phyloP scores from a whole-genome alignment of 148 eudicot genomes.

The Vaccinium myrtillus region DNA sequence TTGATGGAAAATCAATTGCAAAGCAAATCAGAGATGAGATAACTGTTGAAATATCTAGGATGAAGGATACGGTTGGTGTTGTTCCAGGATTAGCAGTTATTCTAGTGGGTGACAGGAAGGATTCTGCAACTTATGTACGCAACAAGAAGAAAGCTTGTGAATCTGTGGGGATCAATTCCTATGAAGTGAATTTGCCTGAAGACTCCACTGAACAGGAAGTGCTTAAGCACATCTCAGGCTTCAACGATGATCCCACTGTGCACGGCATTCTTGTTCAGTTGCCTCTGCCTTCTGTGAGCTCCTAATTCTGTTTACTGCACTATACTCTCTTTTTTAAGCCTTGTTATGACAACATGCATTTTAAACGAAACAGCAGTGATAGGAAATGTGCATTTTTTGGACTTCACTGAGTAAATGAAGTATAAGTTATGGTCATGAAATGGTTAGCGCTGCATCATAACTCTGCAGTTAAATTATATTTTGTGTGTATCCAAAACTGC shows the following conservation, averaged over 20 bases:
- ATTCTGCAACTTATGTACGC: slow-evolving; percentile 88
- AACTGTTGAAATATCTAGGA: slow-evolving; percentile 59
- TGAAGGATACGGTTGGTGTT: slow-evolving; percentile 73
- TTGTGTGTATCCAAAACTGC: background rate
- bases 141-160: slow-evolving; percentile 94
- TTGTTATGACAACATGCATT: background rate
- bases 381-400: background rate
- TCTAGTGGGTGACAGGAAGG: slow-evolving; percentile 89
- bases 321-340: background rate
- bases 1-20: slow-evolving; percentile 79
- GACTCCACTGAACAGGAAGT: slow-evolving; percentile 71
- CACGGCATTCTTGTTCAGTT: slow-evolving; percentile 95
- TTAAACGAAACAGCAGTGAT: background rate
- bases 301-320: slow-evolving; percentile 11
- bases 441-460: background rate
- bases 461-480: background rate
- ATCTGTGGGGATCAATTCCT: slow-evolving; percentile 74
- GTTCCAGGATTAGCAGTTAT: slow-evolving; percentile 95
- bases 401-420: background rate
- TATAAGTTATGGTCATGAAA: background rate
- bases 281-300: slow-evolving; percentile 82
- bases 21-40: slow-evolving; percentile 78
- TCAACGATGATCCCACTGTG: slow-evolving; percentile 79
- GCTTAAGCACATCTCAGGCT: slow-evolving; percentile 55
- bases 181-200: slow-evolving; percentile 74